Base-by-base conservation (phyloP, 1,139 yeast genomes). In the Kazachstania sp. region DNA sequence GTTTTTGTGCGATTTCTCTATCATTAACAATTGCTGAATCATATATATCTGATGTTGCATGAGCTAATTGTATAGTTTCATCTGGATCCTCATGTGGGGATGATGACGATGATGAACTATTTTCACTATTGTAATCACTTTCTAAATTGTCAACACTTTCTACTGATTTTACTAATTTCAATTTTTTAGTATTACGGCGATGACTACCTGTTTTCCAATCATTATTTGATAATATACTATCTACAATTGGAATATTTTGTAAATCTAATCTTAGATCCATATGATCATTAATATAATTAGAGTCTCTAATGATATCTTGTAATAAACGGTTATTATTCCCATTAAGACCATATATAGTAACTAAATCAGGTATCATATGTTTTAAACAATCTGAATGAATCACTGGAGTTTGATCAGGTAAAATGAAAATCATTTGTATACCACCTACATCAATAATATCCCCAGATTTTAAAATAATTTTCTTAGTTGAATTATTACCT, bases 381-480 rank as follows among this genome's bases (percentile, higher is more conserved):
- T 66, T 68, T 50, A 81, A 65, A 60, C 81, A 73, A 50, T 70
- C 67, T 36, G 70, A 74, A 45, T 79, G 74, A 19, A 84, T 72
- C 30, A 66, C 68, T 1, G 97, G 95, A 13, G 81, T 79, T 8
- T 86, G 79, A 63, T 88, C 97, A 0, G 97, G 97, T 52, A 92
- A 71, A 39, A 92, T 90, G 64, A 92, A 92, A 95, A 92, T 88
- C 97, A 92, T 92, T 67, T 92, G 97, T 13, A 95, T 87, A 5
- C 97, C 97, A 11, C 97, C 97, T 44, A 92, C 80, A 62, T 92
- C 98, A 50, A 92, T 70, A 15, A 92, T 79, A 43, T 92, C 86
- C 9, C 97, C 98, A 2, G 92, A 83, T 9, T n/a, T 15, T 19
- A 52, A 42, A 4, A 31, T 28, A 15, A 46, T 19, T 11, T 45